These are phyloP conservation scores for Suhomyces atakaporum DNA, from an alignment of 1,139 yeast species.

Conservation along the genomic window DNA sequence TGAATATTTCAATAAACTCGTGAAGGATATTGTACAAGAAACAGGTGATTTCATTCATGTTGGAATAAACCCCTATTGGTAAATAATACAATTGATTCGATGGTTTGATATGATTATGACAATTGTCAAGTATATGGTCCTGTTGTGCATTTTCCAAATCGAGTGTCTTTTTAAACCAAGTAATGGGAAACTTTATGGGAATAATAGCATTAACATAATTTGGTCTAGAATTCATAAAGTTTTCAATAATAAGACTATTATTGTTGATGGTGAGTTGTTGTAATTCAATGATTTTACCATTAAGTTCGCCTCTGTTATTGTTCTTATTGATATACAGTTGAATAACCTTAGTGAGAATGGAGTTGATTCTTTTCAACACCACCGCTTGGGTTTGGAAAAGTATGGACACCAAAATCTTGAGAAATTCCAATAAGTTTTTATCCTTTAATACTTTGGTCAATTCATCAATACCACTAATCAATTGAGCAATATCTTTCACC, in stretches of 20 bases:
- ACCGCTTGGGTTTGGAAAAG: constrained; percentile 33
- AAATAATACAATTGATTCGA: constrained; percentile 31
- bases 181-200: constrained; percentile 34
- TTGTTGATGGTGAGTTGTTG: constrained; percentile 32
- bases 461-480: constrained; percentile 26
- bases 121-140: constrained; percentile 14
- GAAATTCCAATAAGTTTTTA: constrained; percentile 21
- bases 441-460: constrained; percentile 18
- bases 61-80: constrained; percentile 42
- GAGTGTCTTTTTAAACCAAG: constrained; percentile 32
- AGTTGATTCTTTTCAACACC: constrained; percentile 32
- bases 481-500: constrained; percentile 27
- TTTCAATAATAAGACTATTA: constrained; percentile 23
- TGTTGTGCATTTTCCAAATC: constrained; percentile 18
- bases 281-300: constrained; percentile 29
- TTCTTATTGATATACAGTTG: constrained; percentile 25
- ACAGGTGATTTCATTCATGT: constrained; percentile 35
- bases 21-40: constrained; percentile 32
- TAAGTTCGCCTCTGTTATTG: constrained; percentile 18
- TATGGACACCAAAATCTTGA: constrained; percentile 33
- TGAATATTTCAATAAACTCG: constrained; percentile 36
- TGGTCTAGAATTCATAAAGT: constrained; percentile 31
- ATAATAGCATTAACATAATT: constrained; percentile 30
- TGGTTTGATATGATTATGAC: constrained; percentile 17
- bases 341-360: constrained; percentile 28